Base-by-base conservation (phyloP, 2,329 filamentous ascomycete species). In the Colletotrichum sp. region DNA sequence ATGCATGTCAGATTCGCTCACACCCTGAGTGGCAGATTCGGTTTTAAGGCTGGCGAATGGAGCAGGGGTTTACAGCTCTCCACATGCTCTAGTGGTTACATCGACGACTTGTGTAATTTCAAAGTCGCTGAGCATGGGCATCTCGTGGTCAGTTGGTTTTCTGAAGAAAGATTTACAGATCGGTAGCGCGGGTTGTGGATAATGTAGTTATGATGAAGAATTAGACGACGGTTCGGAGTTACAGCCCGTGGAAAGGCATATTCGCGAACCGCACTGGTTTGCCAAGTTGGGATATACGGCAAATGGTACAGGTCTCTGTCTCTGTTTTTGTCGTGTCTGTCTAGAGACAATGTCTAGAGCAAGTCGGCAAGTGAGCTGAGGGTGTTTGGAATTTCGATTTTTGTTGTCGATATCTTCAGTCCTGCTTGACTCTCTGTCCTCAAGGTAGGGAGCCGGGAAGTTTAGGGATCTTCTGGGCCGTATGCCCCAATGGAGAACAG, bases 1-100 rank as follows among this genome's bases (percentile, higher is more conserved):
- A 43, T 63, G 59, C 34, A 43, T 63, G 59, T 63, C 59, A 63
- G 59, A 43, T 24, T 63, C 59, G 8, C 31, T 43, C 18, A 43
- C 21, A 63, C 59, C 13, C 59, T 36, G n/a, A 36, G 59, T 16
- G 16, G 59, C 34, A 43, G 59, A 27, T 15, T 36, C n/a, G 24
- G 59, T 63, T 29, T 24, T 43, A 63, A 38, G 59, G 34, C 34
- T n/a, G 33, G 33, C 34, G 59, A 63, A 63, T 43, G 24, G 43
- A 51, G 43, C 43, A 51, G 43, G 43, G 43, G 43, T 21, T 51
- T 15, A 13, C n/a, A 24, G 6, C 43, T 51, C 43, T 51, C 43
- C n/a, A 13, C 43, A 51, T 0, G n/a, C 43, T 51, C 43, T 51
- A 24, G 43, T 15, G 43, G 43, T 21, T 51, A 8, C 43, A 51